Base-by-base conservation (phyloP, 345 rosid genomes). In the Boechera divaricarpa region DNA sequence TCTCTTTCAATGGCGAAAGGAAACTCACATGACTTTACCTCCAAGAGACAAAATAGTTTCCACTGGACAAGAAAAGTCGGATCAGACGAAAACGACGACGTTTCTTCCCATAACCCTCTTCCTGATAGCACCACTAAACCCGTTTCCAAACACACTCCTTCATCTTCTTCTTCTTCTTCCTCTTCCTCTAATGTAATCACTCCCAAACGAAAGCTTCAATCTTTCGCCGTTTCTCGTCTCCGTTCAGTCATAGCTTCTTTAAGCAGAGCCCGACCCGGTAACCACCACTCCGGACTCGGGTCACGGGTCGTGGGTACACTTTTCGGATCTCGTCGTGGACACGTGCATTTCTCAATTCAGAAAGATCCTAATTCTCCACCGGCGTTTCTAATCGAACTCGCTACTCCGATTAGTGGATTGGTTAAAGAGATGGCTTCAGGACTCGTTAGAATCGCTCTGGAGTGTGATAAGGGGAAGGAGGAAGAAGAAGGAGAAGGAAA, bases 401-500 rank as follows among this genome's bases (percentile, higher is more conserved):
- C 99, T 6, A 91, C 98, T 1, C 99, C 98, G 5, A 96, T 96
- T 4, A 89, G 94, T 29, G 94, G 88, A 0, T 77, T 96, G 70
- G 98, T 93, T 16, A 69, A 87, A 73, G 98, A 96, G 78, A 96
- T 96, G 99, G 97, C 99, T 13, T 93, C 99, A 0, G 99, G 98
- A 60, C 79, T 96, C 67, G 98, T 96, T 5, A 82, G 99, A 59
- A 93, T 96, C 77, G 98, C 98, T 6, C 64, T 96, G 69, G 99
- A 96, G 47, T 96, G 98, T 74, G 92, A 93, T 70, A 96, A 91
- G 21, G 66, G 80, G 36, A 82, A 86, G 7, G 84, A 77, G 9
- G 84, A 80, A 15, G 88, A 71, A 11, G 21, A 6, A 55, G 67
- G 28, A 45, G 67, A 28, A 8, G 66, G 15, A 1, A 64, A 59